Conservation (phyloP, 2,329 filamentous ascomycete species). For the Penicillium crustosum region DNA sequence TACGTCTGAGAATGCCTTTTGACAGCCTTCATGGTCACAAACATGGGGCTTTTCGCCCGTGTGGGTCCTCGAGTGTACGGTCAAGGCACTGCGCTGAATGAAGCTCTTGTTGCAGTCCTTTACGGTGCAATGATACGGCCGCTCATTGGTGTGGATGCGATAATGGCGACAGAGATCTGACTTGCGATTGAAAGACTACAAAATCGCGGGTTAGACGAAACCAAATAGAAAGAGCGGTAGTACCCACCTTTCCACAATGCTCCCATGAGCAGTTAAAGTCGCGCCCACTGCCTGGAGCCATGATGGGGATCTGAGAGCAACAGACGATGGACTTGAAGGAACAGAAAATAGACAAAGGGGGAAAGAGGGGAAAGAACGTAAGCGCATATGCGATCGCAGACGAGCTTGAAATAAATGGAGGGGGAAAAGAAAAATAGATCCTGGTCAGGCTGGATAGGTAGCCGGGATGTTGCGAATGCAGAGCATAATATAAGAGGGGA, state of each 20-base stretch:
- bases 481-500: slow-evolving; percentile 20
- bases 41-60: slow-evolving; percentile 48
- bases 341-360: not conserved
- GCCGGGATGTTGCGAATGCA: slow-evolving; percentile 17
- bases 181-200: slow-evolving; percentile 50
- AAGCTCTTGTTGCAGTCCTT: slow-evolving; percentile 50
- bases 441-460: slow-evolving; percentile 22
- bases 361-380: slow-evolving; percentile 9
- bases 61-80: slow-evolving; percentile 47
- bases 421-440: slow-evolving; percentile 10
- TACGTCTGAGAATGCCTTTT: slow-evolving; percentile 48
- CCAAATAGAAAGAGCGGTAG: not conserved
- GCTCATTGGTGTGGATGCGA: slow-evolving; percentile 51
- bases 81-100: slow-evolving; percentile 50
- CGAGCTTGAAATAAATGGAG: slow-evolving; percentile 6
- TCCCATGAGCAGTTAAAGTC: slow-evolving; percentile 48
- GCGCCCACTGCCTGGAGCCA: slow-evolving; percentile 44
- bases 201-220: slow-evolving; percentile 4
- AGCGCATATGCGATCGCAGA: slow-evolving; percentile 12
- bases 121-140: slow-evolving; percentile 48
- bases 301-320: slow-evolving; percentile 16
- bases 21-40: slow-evolving; percentile 44
- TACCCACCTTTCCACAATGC: slow-evolving; percentile 44
- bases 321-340: not conserved
- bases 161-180: slow-evolving; percentile 50